Evolutionary conservation across 345 rosid genomes (phyloP), one percentile per base, ranked within the genome.

Genomic region (Boechera stricta): DNA sequence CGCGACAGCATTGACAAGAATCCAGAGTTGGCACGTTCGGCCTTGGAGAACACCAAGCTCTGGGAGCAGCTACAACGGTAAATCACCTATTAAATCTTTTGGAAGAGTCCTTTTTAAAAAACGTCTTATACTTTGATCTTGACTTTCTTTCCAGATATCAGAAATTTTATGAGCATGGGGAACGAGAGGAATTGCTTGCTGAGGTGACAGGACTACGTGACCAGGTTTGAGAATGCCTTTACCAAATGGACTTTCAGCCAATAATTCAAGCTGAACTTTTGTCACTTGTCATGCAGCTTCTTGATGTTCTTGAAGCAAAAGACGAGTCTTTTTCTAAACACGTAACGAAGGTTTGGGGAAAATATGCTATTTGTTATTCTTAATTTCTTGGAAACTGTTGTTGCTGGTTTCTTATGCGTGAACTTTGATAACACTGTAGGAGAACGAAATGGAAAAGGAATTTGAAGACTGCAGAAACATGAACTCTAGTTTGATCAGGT

Each of bases 401-500:
- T 67, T 67, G 61, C 64, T 28, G 45, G 80, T 77, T 32, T 79
- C 68, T 76, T 63, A 78, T 45, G 33, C 54, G 18, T 73, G 62
- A 62, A 60, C 11, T 69, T 36, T 47, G 69, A 56, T 36, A 71
- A 64, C 26, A 26, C 8, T 71, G 77, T 82, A 93, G 98, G 91
- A 87, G 73, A 70, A 67, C 48, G 75, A 73, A 81, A 79, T 64
- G 67, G 67, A 76, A 69, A 84, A 75, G 81, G 94, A 91, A 83
- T 82, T 94, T 73, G 84, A 84, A 75, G 83, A 86, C 72, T 91
- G 91, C 87, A 82, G 82, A 85, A 85, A 72, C 51, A 82, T 82
- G 87, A 90, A 91, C 78, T 80, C 83, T 72, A 84, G 83, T 73
- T 75, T 93, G 69, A 82, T 84, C 72, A 87, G 96, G 98, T 93